Evolutionary conservation across 2,329 filamentous ascomycete species (phyloP).

Genomic region (Trichoderma oligosporum): DNA sequence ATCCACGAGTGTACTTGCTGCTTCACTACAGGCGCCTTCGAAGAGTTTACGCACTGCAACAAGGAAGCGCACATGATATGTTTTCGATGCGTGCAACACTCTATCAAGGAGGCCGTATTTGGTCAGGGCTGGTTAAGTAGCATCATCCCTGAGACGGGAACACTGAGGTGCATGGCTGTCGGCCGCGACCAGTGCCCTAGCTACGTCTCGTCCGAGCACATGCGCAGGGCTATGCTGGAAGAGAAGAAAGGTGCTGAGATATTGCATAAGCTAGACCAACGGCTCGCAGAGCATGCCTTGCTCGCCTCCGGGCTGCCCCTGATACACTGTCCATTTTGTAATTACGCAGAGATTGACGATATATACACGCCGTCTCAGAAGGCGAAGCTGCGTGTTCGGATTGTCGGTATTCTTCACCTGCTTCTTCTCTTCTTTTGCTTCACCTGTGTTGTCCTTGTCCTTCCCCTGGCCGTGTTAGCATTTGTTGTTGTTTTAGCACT

Average conservation of each 20-base stretch:
- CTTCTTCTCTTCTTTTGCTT: conserved; percentile 51
- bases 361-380: conserved; percentile 59
- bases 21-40: conserved; percentile 66
- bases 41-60: conserved; percentile 71
- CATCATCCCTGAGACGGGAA: conserved; percentile 68
- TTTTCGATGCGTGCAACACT: conserved; percentile 76
- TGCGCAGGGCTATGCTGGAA: conserved; percentile 67
- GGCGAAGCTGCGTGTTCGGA: conserved; percentile 54
- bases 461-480: conserved; percentile 49
- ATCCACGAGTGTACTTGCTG: conserved; percentile 75
- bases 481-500: conserved; percentile 44
- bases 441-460: conserved; percentile 52
- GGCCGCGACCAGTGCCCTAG: conserved; percentile 67
- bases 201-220: conserved; percentile 64
- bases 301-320: conserved; percentile 70
- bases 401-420: conserved; percentile 46
- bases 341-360: conserved; percentile 84
- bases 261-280: conserved; percentile 71
- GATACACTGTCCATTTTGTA: conserved; percentile 83
- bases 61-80: conserved; percentile 69
- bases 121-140: conserved; percentile 87
- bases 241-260: conserved; percentile 68
- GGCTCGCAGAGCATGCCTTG: conserved; percentile 72
- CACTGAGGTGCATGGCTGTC: conserved; percentile 78
- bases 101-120: conserved; percentile 82